Percentiles rank a stretch among this genome's conserved stretches.
phyloP scores from a whole-genome alignment of 108 stramenopile species.

The Nitzschia sp. region DNA sequence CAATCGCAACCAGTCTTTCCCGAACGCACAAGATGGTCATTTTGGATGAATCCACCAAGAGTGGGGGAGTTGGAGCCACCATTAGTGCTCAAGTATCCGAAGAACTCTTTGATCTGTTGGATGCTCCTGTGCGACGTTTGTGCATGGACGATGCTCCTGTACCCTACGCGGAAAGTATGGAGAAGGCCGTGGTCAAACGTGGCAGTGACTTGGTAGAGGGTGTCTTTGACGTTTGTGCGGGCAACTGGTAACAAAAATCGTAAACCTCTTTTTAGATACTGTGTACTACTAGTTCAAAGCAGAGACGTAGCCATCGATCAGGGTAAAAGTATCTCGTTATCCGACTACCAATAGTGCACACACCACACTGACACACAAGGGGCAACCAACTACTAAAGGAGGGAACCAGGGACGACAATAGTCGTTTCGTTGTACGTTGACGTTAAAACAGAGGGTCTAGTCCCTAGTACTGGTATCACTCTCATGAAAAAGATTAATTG shows the following conservation, averaged over 20 bases:
- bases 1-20: conserved; percentile 79
- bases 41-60: conserved; percentile 94
- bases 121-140: conserved; percentile 93
- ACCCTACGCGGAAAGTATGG: conserved; percentile 95
- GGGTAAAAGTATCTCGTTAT: too few species aligned
- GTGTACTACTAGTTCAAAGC: too few species aligned
- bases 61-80: conserved; percentile 96
- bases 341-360: too few species aligned
- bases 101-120: conserved; percentile 93
- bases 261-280: too few species aligned
- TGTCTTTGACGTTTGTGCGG: conserved; percentile 79
- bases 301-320: too few species aligned
- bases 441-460: too few species aligned
- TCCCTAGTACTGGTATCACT: too few species aligned
- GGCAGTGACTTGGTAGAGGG: conserved; percentile 85
- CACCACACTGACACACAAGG: too few species aligned
- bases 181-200: conserved; percentile 93
- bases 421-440: too few species aligned
- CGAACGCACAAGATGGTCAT: conserved; percentile 92
- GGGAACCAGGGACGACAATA: too few species aligned
- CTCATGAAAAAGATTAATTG: too few species aligned
- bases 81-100: conserved; percentile 92
- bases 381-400: too few species aligned
- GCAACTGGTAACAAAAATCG: conserved; percentile 41
- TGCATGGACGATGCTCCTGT: conserved; percentile 99